A percentile compares a stretch with the other conserved stretches of the same genome.
Evolutionary conservation across 2,329 filamentous ascomycete genomes (phyloP).

Genomic region (Colletotrichum sp.): DNA sequence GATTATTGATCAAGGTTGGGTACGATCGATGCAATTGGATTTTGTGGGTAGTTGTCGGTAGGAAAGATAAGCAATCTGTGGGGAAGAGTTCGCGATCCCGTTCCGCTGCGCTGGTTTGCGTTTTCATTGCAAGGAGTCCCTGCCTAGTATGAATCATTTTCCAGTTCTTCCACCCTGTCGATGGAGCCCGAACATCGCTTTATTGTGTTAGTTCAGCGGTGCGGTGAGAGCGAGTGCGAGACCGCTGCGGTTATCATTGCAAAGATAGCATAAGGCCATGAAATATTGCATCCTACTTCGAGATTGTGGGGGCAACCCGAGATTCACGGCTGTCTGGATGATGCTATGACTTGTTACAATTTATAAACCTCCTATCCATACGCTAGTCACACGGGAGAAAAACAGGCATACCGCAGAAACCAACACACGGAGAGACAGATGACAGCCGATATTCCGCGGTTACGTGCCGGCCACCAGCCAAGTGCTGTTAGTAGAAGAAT

Average conservation of each 20-base stretch:
- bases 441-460: no score
- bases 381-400: no score
- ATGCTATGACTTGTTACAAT: background rate
- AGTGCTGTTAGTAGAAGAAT: no score
- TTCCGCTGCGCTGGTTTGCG: background rate
- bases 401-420: no score
- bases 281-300: background rate
- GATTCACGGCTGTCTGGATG: background rate
- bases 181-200: background rate
- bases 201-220: no score
- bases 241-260: background rate
- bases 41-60: background rate
- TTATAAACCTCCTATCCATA: background rate
- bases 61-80: background rate
- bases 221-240: background rate
- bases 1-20: background rate
- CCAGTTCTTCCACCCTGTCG: background rate
- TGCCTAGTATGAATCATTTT: no score
- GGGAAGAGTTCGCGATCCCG: background rate
- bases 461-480: no score
- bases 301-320: background rate
- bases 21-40: background rate
- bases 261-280: background rate
- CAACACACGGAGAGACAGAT: no score
- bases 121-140: background rate